Evolutionary conservation across 768 basidiomycete species (phyloP).

Genomic region (Suillus subaureus): DNA sequence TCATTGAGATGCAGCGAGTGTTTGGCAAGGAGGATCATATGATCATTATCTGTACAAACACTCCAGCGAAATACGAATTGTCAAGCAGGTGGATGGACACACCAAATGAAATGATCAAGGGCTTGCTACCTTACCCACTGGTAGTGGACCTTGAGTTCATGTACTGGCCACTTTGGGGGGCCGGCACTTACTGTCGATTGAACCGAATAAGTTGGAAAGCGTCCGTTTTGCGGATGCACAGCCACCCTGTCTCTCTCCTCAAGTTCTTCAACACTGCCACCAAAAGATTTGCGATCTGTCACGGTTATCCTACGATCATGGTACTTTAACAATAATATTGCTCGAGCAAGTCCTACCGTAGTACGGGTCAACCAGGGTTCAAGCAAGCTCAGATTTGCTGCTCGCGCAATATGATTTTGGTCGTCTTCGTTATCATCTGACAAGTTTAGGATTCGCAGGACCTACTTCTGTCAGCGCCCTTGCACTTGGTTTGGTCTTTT

Average conservation of each 20-base stretch:
- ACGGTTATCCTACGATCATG: neutral
- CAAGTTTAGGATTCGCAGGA: neutral
- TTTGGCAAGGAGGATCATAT: neutral
- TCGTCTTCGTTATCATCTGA: neutral
- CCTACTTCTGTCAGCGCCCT: neutral
- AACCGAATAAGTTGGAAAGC: neutral
- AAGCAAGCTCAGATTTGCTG: neutral
- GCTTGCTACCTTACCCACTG: neutral
- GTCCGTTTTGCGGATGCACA: neutral
- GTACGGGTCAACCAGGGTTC: neutral
- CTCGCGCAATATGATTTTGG: neutral
- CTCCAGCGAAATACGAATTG: neutral
- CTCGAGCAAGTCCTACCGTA: neutral
- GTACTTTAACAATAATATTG: neutral
- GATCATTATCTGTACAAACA: neutral
- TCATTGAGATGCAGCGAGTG: neutral
- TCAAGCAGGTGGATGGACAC: neutral
- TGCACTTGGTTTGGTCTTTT: constrained; percentile 1
- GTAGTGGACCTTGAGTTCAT: neutral
- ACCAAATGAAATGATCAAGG: neutral
- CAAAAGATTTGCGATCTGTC: neutral
- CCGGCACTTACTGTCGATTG: neutral
- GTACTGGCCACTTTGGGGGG: neutral
- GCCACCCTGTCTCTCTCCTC: neutral
- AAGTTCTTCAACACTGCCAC: constrained; percentile 1